phyloP scores from a whole-genome alignment of 108 stramenopile species.

The Cyclotella kingstonii region DNA sequence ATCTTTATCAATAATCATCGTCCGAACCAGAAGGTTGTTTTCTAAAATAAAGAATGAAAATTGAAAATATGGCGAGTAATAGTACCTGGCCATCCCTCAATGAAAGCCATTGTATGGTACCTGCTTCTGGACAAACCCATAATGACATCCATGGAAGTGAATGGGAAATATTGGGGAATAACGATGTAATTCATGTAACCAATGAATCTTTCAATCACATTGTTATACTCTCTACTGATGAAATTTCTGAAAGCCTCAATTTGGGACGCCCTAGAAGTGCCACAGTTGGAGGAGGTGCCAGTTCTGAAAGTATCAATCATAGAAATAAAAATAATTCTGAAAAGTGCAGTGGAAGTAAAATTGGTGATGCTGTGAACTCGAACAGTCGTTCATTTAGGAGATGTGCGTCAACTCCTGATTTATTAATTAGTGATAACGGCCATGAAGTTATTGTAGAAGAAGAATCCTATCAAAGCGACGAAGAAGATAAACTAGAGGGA shows the following conservation, averaged over 20 bases:
- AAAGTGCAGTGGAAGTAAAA: not conserved
- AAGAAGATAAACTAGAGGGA: conserved; percentile 1
- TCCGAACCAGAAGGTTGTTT: not conserved
- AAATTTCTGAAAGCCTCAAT: conserved; percentile 3
- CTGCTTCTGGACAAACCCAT: not conserved
- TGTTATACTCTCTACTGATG: conserved; percentile 7
- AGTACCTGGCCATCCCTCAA: conserved; percentile 24
- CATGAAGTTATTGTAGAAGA: conserved; percentile 46
- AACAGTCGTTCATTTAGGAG: conserved; percentile 19
- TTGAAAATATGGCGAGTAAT: conserved; percentile 14
- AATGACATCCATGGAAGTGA: conserved; percentile 5
- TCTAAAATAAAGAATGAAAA: conserved; percentile 10
- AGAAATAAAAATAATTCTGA: not conserved
- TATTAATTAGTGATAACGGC: conserved; percentile 27
- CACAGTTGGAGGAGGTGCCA: conserved; percentile 25
- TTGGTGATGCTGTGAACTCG: not conserved
- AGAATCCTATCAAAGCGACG: conserved; percentile 19
- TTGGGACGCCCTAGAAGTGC: conserved; percentile 37
- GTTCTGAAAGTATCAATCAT: not conserved
- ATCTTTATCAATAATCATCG: no score
- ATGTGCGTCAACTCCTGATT: conserved; percentile 40
- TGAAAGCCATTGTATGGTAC: conserved; percentile 4
- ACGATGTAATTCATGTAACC: not conserved
- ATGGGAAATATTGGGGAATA: conserved; percentile 38
- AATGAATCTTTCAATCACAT: not conserved